Conservation (phyloP, 345 rosid genomes). For the Acer negundo region DNA sequence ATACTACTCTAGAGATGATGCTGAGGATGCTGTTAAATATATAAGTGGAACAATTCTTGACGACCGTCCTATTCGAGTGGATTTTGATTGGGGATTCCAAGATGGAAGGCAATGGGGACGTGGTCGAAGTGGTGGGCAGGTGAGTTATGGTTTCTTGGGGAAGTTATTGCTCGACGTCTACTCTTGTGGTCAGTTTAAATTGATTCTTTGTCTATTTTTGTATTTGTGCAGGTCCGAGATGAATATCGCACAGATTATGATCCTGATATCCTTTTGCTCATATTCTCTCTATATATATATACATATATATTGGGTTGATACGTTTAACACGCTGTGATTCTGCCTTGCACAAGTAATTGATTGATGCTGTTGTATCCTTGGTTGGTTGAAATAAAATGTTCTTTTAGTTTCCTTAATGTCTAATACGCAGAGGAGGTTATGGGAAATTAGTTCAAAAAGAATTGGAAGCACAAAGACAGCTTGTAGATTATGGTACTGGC, state of each 20-base stretch:
- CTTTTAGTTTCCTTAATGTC: slow-evolving; percentile 41
- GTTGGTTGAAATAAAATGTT: slow-evolving; percentile 11
- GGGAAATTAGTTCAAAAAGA: slow-evolving; percentile 93
- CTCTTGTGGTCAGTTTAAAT: neutral
- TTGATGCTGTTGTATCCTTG: neutral
- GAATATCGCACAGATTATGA: slow-evolving; percentile 98
- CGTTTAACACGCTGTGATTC: neutral
- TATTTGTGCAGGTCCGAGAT: slow-evolving; percentile 80
- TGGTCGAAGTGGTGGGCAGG: slow-evolving; percentile 99
- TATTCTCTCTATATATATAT: neutral
- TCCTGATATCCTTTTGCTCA: slow-evolving; percentile 92
- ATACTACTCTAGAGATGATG: slow-evolving; percentile 92
- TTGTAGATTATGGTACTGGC: slow-evolving; percentile 94
- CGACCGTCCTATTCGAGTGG: slow-evolving; percentile 96
- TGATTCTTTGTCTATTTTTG: neutral
- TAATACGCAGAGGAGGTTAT: slow-evolving; percentile 95
- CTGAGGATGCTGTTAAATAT: slow-evolving; percentile 94
- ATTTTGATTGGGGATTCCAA: slow-evolving; percentile 98
- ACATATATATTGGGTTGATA: neutral
- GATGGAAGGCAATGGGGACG: slow-evolving; percentile 99
- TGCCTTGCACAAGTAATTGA: neutral
- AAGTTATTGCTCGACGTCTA: slow-evolving; percentile 8
- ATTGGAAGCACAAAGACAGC: slow-evolving; percentile 91
- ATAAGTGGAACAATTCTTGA: slow-evolving; percentile 96
- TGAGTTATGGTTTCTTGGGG: slow-evolving; percentile 21